Evolutionary conservation across 495 filamentous ascomycete species (phyloP).

Genomic region (Lasiosphaeriaceae sp.): DNA sequence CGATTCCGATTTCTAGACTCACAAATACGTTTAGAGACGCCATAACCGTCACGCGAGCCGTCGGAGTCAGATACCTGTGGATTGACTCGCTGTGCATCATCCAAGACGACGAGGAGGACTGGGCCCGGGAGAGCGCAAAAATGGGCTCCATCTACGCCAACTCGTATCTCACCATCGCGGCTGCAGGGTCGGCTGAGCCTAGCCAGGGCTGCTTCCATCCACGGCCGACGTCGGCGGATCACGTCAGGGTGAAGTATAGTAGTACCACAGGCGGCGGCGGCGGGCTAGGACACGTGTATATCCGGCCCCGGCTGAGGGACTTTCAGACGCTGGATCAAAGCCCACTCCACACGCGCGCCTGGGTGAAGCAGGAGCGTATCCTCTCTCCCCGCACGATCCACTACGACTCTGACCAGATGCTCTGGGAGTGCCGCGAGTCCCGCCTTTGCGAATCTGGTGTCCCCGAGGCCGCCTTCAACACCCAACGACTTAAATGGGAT

Average conservation of each 20-base stretch:
- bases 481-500: neutral
- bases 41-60: neutral
- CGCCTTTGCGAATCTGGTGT: conserved; percentile 1
- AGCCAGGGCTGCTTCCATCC: neutral
- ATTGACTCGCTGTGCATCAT: too few species aligned
- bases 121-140: conserved; percentile 1
- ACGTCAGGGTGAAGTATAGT: too few species aligned
- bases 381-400: conserved; percentile 2
- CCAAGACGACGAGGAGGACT: too few species aligned
- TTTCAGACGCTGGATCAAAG: neutral
- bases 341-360: neutral
- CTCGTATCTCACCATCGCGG: conserved; percentile 4
- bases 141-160: conserved; percentile 8
- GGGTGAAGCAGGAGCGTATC: conserved; percentile 5
- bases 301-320: neutral
- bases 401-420: conserved; percentile 1
- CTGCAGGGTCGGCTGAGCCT: neutral
- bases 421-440: conserved; percentile 2
- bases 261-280: too few species aligned
- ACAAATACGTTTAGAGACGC: neutral
- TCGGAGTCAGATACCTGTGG: neutral
- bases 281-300: too few species aligned
- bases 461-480: neutral
- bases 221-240: neutral
- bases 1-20: neutral